Conservation (phyloP, 2,329 filamentous ascomycete genomes). For the Neonectria punicea region DNA sequence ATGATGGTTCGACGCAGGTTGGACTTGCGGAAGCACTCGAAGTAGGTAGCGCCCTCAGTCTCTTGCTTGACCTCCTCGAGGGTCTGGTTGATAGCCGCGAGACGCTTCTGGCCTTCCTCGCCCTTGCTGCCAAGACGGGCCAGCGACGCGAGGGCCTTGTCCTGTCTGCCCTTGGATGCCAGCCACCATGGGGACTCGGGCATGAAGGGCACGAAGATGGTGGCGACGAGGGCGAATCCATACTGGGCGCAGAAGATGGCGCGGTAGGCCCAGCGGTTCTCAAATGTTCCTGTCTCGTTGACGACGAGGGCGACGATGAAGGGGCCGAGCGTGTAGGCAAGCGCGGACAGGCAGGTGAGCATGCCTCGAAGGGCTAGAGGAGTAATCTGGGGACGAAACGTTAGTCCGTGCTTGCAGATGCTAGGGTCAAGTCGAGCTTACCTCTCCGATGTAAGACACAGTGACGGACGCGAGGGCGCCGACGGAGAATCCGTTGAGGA, state of each 20-base stretch:
- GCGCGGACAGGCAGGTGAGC: constrained; percentile 43
- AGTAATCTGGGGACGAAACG: not conserved
- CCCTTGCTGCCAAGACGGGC: constrained; percentile 44
- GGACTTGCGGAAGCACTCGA: constrained; percentile 53
- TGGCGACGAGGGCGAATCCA: constrained; percentile 46
- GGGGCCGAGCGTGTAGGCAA: constrained; percentile 47
- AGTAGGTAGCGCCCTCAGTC: constrained; percentile 50
- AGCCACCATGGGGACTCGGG: constrained; percentile 58
- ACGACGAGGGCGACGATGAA: constrained; percentile 46
- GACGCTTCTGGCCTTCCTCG: constrained; percentile 43
- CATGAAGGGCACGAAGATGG: constrained; percentile 48
- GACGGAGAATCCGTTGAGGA: constrained; percentile 53
- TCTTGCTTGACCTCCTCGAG: constrained; percentile 49
- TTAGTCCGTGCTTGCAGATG: not conserved
- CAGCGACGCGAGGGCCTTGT: constrained; percentile 49
- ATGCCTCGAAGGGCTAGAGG: constrained; percentile 40
- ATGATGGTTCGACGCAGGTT: constrained; percentile 54
- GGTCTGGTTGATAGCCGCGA: constrained; percentile 44
- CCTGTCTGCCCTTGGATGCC: constrained; percentile 45
- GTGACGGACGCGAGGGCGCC: constrained; percentile 42
- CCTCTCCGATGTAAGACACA: constrained; percentile 47
- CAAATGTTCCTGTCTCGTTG: constrained; percentile 43
- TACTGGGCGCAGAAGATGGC: constrained; percentile 48
- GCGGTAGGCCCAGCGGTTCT: constrained; percentile 48
- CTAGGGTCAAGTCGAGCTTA: constrained; percentile 17